Percentiles rank a stretch among this genome's conserved stretches.
These are phyloP conservation scores for Fagopyrum tataricum DNA, from an alignment of 148 eudicot species.

Conservation along the genomic window DNA sequence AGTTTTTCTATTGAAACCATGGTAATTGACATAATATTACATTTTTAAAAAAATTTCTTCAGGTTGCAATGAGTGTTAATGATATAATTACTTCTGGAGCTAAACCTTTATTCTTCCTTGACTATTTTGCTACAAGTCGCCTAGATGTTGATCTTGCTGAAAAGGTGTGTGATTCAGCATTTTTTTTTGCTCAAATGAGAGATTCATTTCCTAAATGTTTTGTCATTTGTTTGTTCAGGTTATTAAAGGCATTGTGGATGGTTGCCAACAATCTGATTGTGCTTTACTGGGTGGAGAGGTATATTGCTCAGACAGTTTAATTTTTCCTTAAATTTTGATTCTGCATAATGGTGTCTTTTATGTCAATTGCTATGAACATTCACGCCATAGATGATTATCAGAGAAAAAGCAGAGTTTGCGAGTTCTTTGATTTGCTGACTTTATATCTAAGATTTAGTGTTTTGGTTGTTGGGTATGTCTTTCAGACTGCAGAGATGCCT, in stretches of 20 bases:
- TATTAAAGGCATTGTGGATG: conserved; percentile 83
- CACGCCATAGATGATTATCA: neutral
- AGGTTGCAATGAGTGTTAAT: conserved; percentile 99
- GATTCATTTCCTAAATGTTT: neutral
- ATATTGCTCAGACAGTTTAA: conserved; percentile 9
- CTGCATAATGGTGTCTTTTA: too few species aligned
- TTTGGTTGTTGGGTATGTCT: neutral
- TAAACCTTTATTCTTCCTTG: conserved; percentile 86
- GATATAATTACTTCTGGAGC: conserved; percentile 97
- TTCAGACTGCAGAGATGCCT: conserved; percentile 99
- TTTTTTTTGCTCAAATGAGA: neutral
- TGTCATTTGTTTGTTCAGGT: conserved; percentile 40
- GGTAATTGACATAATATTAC: neutral
- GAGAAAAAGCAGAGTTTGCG: neutral
- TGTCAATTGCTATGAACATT: neutral
- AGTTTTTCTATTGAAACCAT: too few species aligned
- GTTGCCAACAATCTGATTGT: conserved; percentile 91
- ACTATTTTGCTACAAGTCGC: conserved; percentile 86
- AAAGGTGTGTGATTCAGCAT: conserved; percentile 31
- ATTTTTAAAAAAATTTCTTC: conserved; percentile 5
- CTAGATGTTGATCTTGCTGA: conserved; percentile 97
- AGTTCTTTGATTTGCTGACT: neutral
- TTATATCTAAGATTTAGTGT: neutral
- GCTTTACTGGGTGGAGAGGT: conserved; percentile 98
- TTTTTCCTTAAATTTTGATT: neutral